Conservation (phyloP, 1,284 basidiomycete species). For the Apiotrichum brassicae region DNA sequence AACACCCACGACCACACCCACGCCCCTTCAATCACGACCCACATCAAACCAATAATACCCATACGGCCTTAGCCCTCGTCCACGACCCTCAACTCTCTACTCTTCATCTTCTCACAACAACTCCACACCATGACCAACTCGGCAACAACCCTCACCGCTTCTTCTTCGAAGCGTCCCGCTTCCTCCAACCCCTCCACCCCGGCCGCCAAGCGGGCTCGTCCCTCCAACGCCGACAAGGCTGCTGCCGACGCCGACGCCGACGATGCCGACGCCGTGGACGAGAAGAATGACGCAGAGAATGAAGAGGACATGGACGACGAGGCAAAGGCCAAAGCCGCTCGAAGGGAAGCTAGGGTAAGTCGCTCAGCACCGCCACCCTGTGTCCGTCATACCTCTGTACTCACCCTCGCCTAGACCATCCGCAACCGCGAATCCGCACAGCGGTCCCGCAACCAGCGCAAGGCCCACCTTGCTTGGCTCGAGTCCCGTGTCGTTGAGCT, state of each 20-base stretch:
- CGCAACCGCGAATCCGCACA: constrained; percentile 44
- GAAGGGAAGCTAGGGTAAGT: constrained; percentile 41
- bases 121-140: not conserved
- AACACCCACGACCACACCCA: not conserved
- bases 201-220: constrained; percentile 13
- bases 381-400: not conserved
- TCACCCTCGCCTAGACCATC: constrained; percentile 24
- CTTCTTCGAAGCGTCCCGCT: constrained; percentile 16
- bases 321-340: constrained; percentile 28
- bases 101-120: not conserved
- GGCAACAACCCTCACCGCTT: constrained; percentile 6
- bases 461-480: constrained; percentile 42
- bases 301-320: constrained; percentile 25
- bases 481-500: constrained; percentile 43
- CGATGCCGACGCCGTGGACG: constrained; percentile 8
- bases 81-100: not conserved
- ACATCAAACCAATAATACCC: constrained; percentile 1
- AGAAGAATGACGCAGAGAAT: constrained; percentile 18
- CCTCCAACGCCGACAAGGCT: not conserved
- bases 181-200: constrained; percentile 8
- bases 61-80: not conserved
- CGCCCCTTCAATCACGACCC: not conserved
- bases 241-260: constrained; percentile 18
- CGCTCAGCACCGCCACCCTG: not conserved
- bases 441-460: constrained; percentile 43